Conservation (phyloP, 257 asterid species). For the Nicotiana obtusifolia region DNA sequence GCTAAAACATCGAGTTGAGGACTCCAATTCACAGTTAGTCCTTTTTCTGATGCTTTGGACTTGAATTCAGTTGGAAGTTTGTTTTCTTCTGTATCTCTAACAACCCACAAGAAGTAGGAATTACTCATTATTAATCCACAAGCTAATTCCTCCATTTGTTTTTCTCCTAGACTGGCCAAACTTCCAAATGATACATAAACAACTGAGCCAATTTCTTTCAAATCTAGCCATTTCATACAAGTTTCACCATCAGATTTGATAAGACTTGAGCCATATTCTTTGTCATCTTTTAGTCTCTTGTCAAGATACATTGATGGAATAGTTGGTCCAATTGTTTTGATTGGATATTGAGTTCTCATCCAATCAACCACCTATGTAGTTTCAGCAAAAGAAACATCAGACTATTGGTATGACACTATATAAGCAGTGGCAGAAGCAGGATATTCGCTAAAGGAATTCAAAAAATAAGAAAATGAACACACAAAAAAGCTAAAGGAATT, state of each 20-base stretch:
- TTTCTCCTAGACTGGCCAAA: conserved; percentile 6
- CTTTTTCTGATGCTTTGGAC: background rate
- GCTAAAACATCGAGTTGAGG: conserved; percentile 24
- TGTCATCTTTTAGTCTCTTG: conserved; percentile 21
- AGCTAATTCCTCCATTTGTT: conserved; percentile 23
- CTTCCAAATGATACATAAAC: conserved; percentile 28
- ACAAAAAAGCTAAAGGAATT: too few relatives aligned
- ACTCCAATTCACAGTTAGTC: conserved; percentile 25
- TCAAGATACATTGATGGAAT: conserved; percentile 28
- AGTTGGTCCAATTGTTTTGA: conserved; percentile 21
- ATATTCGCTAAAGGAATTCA: too few relatives aligned
- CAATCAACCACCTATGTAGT: conserved; percentile 13
- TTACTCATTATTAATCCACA: background rate
- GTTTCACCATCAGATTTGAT: conserved; percentile 12
- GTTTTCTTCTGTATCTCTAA: background rate
- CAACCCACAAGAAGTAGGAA: conserved; percentile 12
- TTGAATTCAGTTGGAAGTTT: conserved; percentile 8
- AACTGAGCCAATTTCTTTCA: conserved; percentile 5
- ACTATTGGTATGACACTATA: background rate
- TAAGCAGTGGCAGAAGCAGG: background rate
- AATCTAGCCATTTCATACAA: conserved; percentile 20
- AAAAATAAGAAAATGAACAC: too few relatives aligned
- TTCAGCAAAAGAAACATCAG: background rate
- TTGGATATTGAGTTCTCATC: conserved; percentile 13
- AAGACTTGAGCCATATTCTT: conserved; percentile 14